Evolutionary conservation across 768 basidiomycete species (phyloP).

Genomic region (Leccinum disarticulatum): DNA sequence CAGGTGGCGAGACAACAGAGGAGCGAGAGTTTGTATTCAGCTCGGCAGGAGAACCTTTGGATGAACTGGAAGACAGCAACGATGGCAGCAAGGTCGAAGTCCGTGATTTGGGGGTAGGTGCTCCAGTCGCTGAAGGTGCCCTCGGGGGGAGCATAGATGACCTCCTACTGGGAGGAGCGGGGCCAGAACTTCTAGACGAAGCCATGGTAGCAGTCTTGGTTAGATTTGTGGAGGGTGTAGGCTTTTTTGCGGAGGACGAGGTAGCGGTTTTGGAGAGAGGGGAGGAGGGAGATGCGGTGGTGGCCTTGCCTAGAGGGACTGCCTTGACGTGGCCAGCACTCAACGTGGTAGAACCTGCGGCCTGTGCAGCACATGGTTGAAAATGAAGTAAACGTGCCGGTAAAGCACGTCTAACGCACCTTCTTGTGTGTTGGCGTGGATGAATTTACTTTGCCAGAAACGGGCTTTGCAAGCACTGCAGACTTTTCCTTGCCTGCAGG

Average conservation of each 20-base stretch:
- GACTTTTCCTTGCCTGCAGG: slow-evolving; percentile 33
- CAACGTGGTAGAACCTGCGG: slow-evolving; percentile 66
- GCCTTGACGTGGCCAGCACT: slow-evolving; percentile 54
- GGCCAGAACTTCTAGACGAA: slow-evolving; percentile 32
- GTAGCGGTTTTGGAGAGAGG: slow-evolving; percentile 33
- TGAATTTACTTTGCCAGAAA: slow-evolving; percentile 47
- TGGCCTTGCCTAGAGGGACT: slow-evolving; percentile 43
- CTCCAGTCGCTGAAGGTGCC: slow-evolving; percentile 40
- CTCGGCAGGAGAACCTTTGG: slow-evolving; percentile 22
- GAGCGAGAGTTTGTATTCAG: slow-evolving; percentile 38
- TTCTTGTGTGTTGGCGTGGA: slow-evolving; percentile 66
- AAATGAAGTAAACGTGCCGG: slow-evolving; percentile 23
- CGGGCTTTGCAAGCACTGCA: slow-evolving; percentile 41
- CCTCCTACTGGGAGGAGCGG: slow-evolving; percentile 34
- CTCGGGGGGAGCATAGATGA: slow-evolving; percentile 35
- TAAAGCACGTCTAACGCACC: slow-evolving; percentile 41
- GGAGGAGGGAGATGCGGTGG: slow-evolving; percentile 31
- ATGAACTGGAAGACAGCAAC: slow-evolving; percentile 22
- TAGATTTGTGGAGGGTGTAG: slow-evolving; percentile 29
- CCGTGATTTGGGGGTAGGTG: slow-evolving; percentile 40
- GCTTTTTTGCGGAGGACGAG: slow-evolving; percentile 31
- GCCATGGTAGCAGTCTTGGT: slow-evolving; percentile 36
- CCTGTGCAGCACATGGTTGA: slow-evolving; percentile 41
- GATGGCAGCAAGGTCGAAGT: slow-evolving; percentile 30
- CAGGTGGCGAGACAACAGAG: slow-evolving; percentile 57